Conservation (phyloP, 2,329 filamentous ascomycete species). For the Phoma herbarum region DNA sequence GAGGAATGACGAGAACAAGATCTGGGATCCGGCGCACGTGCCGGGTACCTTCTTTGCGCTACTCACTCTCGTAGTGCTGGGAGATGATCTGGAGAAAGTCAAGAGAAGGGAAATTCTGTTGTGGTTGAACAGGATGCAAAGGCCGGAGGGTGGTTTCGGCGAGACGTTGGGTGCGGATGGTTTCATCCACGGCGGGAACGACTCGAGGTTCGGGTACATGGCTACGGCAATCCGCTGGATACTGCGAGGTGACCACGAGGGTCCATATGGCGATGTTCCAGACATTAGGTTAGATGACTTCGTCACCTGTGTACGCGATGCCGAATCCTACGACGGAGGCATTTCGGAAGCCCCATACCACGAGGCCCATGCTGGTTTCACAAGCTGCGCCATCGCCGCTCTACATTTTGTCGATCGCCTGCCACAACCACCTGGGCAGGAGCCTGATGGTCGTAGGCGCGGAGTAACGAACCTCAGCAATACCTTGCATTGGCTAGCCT, state of each 20-base stretch:
- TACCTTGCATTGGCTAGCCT: constrained; percentile 58
- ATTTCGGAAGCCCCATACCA: constrained; percentile 79
- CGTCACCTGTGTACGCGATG: constrained; percentile 73
- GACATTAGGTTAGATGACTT: constrained; percentile 80
- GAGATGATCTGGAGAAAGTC: constrained; percentile 69
- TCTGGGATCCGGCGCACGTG: constrained; percentile 80
- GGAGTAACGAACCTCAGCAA: constrained; percentile 51
- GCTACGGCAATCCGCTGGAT: constrained; percentile 85
- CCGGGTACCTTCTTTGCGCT: constrained; percentile 92
- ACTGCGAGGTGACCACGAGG: constrained; percentile 68
- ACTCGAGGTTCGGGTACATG: constrained; percentile 89
- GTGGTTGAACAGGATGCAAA: constrained; percentile 81
- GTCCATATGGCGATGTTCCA: constrained; percentile 63
- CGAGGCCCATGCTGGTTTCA: constrained; percentile 90
- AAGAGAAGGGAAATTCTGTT: constrained; percentile 71
- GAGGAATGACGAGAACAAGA: constrained; percentile 61
- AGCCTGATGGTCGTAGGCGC: constrained; percentile 38
- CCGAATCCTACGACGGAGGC: constrained; percentile 83
- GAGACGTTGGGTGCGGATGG: constrained; percentile 73
- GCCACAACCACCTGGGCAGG: constrained; percentile 37
- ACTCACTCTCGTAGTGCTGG: constrained; percentile 72
- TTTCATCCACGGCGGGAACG: constrained; percentile 76
- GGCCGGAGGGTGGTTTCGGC: constrained; percentile 88
- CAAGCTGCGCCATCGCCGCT: constrained; percentile 85
- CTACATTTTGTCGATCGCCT: constrained; percentile 77